phyloP scores from a whole-genome alignment of 768 basidiomycete species.

The Tulasnella sp. region DNA sequence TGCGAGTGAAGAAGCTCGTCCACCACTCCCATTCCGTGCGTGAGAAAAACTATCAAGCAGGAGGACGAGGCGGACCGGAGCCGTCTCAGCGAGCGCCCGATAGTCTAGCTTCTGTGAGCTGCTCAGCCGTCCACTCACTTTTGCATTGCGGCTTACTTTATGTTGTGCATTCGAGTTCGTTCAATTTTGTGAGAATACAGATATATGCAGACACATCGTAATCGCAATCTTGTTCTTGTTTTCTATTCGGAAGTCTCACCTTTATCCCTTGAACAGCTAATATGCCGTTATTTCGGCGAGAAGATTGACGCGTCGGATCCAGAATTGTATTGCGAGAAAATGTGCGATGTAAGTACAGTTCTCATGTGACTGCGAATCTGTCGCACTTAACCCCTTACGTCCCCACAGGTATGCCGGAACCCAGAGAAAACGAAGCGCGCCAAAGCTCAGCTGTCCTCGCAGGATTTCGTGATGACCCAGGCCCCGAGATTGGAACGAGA shows the following conservation, averaged over 20 bases:
- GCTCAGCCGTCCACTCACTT: neutral
- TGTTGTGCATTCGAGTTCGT: constrained; percentile 30
- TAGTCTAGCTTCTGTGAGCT: constrained; percentile 50
- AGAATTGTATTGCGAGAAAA: constrained; percentile 49
- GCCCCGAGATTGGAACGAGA: constrained; percentile 16
- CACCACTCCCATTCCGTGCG: constrained; percentile 37
- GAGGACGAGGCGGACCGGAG: constrained; percentile 35
- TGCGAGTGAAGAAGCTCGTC: constrained; percentile 44
- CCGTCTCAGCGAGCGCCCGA: constrained; percentile 58
- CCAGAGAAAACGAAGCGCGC: constrained; percentile 50
- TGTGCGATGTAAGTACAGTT: constrained; percentile 69
- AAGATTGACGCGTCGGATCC: constrained; percentile 39
- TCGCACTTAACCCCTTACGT: too few relatives aligned
- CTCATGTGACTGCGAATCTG: too few relatives aligned
- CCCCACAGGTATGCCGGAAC: constrained; percentile 59
- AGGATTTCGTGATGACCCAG: constrained; percentile 26
- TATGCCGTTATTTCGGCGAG: constrained; percentile 78
- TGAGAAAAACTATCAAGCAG: constrained; percentile 28
- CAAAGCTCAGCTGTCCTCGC: constrained; percentile 39
- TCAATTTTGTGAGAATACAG: constrained; percentile 46
- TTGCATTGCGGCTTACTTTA: neutral
- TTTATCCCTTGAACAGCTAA: constrained; percentile 34
- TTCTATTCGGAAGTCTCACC: too few relatives aligned
- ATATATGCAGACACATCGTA: constrained; percentile 62
- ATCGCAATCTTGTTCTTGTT: too few relatives aligned